Percentiles rank a stretch among this genome's conserved stretches.
These are phyloP conservation scores for Arthrobotrys sphaeroides DNA, from an alignment of 2,329 filamentous ascomycete species.

Conservation along the genomic window DNA sequence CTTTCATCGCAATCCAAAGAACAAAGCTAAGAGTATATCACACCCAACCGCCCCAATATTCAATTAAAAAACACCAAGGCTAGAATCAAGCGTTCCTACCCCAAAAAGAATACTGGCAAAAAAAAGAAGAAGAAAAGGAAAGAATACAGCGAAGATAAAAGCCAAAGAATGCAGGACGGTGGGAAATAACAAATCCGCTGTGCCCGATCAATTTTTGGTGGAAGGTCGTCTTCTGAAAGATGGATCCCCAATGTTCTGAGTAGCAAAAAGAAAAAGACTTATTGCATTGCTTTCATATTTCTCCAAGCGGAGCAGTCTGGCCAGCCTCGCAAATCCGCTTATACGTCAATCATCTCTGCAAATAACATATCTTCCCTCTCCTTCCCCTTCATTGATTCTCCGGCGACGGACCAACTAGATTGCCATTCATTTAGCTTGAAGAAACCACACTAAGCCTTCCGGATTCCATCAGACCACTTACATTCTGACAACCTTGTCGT, in stretches of 20 bases:
- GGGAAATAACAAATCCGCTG: background rate
- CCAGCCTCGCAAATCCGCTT: slow-evolving; percentile 20
- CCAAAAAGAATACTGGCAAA: slow-evolving; percentile 1
- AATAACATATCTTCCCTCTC: slow-evolving; percentile 36
- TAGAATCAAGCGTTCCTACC: slow-evolving; percentile 7
- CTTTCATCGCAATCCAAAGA: background rate
- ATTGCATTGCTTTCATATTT: background rate
- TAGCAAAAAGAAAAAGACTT: slow-evolving; percentile 23
- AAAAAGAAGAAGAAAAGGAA: slow-evolving; percentile 6
- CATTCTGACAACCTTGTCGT: slow-evolving; percentile 86
- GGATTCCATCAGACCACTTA: slow-evolving; percentile 64
- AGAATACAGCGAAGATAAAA: slow-evolving; percentile 18
- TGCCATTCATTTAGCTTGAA: background rate
- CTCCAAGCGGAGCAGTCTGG: background rate
- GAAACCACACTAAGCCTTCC: background rate
- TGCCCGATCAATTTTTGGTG: background rate
- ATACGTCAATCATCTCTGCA: slow-evolving; percentile 49
- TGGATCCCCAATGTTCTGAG: slow-evolving; percentile 11
- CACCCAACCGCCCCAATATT: slow-evolving; percentile 14
- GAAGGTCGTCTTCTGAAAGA: background rate
- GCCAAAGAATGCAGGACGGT: background rate
- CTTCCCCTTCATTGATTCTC: slow-evolving; percentile 40
- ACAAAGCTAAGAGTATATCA: slow-evolving; percentile 1
- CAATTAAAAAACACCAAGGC: slow-evolving; percentile 11
- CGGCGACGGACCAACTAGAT: slow-evolving; percentile 39